phyloP scores from a whole-genome alignment of 176 grass and related monocot species.

The Cenchrus americanus region DNA sequence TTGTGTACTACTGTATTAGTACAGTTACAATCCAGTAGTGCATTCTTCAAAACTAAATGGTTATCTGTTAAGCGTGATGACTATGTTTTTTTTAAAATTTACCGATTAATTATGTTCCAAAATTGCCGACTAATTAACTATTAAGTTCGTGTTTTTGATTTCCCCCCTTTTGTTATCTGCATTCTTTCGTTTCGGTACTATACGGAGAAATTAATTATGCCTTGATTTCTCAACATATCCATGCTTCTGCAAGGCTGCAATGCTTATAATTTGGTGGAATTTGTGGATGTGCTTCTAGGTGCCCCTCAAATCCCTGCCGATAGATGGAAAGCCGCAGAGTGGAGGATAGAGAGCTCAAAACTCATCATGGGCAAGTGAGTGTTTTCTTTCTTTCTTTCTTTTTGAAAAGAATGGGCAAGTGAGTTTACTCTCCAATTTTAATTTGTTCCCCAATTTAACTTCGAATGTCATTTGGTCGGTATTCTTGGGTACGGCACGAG shows the following conservation, averaged over 20 bases:
- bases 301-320: constrained; percentile 65
- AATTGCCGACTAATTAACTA: neutral
- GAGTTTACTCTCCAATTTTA: neutral
- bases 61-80: neutral
- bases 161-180: neutral
- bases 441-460: neutral
- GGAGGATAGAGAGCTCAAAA: constrained; percentile 89
- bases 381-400: too few species aligned
- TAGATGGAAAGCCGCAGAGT: constrained; percentile 96
- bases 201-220: neutral
- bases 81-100: neutral
- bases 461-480: neutral
- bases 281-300: constrained; percentile 42
- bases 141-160: neutral
- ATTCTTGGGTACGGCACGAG: neutral
- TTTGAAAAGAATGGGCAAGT: constrained; percentile 60
- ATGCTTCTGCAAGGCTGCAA: neutral
- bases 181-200: neutral
- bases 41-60: neutral
- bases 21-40: neutral
- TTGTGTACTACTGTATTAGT: neutral
- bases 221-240: neutral
- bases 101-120: neutral
- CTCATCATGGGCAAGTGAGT: constrained; percentile 86
- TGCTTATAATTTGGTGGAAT: constrained; percentile 12